These are phyloP conservation scores for Termitomyces sp. DNA, from an alignment of 768 basidiomycete species.

Conservation along the genomic window DNA sequence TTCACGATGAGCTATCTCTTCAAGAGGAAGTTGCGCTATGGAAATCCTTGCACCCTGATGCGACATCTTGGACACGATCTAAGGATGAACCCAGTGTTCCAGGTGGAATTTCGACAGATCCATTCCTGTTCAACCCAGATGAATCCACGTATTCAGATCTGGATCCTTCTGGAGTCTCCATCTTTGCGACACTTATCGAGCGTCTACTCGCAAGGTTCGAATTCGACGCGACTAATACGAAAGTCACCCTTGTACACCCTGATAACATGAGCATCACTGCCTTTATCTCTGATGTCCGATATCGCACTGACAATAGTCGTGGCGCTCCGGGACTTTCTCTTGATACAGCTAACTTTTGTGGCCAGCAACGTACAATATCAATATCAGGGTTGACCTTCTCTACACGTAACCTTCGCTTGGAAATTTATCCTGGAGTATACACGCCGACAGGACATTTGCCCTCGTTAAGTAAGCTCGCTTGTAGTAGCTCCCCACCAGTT, in stretches of 20 bases:
- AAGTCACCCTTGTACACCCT: constrained; percentile 64
- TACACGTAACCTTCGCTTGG: constrained; percentile 35
- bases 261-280: constrained; percentile 58
- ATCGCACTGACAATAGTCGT: constrained; percentile 38
- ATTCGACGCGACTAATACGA: constrained; percentile 66
- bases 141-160: constrained; percentile 36
- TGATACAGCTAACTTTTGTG: constrained; percentile 11
- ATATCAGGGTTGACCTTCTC: constrained; percentile 55
- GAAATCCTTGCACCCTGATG: constrained; percentile 57
- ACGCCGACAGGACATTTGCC: constrained; percentile 22
- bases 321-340: neutral
- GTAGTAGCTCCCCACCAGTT: constrained; percentile 19
- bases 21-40: constrained; percentile 68
- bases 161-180: constrained; percentile 71
- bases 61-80: constrained; percentile 18
- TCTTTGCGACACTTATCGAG: constrained; percentile 79
- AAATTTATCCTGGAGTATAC: constrained; percentile 8
- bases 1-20: constrained; percentile 74
- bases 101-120: constrained; percentile 58
- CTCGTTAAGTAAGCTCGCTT: neutral
- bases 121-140: constrained; percentile 36
- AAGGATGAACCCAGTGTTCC: constrained; percentile 48
- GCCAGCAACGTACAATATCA: constrained; percentile 43
- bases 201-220: constrained; percentile 74
- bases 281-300: constrained; percentile 51